Evolutionary conservation across 164 flowering plant genomes (phyloP).

Genomic region (Liquidambar formosana): DNA sequence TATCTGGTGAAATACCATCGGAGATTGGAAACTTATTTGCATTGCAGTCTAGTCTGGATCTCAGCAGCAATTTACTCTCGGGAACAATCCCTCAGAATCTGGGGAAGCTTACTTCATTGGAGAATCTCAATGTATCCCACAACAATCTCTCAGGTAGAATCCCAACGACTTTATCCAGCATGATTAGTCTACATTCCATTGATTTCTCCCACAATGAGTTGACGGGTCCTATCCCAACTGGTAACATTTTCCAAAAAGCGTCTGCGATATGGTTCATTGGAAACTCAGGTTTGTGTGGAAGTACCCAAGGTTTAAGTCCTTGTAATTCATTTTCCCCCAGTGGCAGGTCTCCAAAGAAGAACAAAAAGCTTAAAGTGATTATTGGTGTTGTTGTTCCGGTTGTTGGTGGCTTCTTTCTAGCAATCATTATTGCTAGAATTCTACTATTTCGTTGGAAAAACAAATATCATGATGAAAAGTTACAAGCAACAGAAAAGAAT

Average conservation of each 20-base stretch:
- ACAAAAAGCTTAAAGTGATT: constrained; percentile 10
- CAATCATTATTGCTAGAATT: constrained; percentile 3
- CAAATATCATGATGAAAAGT: constrained; percentile 21
- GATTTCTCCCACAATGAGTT: too few relatives aligned
- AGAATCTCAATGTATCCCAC: too few relatives aligned
- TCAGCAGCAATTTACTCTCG: too few relatives aligned
- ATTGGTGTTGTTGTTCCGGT: constrained; percentile 35
- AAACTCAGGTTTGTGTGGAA: constrained; percentile 31
- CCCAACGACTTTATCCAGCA: too few relatives aligned
- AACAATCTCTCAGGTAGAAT: too few relatives aligned
- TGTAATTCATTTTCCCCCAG: constrained; percentile 29
- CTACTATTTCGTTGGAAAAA: constrained; percentile 9
- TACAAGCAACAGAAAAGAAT: background rate
- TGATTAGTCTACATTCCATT: too few relatives aligned
- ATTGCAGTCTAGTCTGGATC: constrained; percentile 42
- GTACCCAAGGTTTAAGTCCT: constrained; percentile 36
- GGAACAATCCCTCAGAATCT: too few relatives aligned
- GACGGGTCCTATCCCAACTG: too few relatives aligned
- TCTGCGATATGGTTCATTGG: constrained; percentile 14
- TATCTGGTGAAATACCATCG: constrained; percentile 44
- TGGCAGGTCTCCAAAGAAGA: constrained; percentile 7
- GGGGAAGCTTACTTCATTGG: too few relatives aligned
- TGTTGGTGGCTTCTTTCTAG: constrained; percentile 18
- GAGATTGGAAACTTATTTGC: constrained; percentile 39
- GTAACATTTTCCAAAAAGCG: constrained; percentile 14